Evolutionary conservation across 495 filamentous ascomycete genomes (phyloP).

Genomic region (Mytilinidion resinicola): DNA sequence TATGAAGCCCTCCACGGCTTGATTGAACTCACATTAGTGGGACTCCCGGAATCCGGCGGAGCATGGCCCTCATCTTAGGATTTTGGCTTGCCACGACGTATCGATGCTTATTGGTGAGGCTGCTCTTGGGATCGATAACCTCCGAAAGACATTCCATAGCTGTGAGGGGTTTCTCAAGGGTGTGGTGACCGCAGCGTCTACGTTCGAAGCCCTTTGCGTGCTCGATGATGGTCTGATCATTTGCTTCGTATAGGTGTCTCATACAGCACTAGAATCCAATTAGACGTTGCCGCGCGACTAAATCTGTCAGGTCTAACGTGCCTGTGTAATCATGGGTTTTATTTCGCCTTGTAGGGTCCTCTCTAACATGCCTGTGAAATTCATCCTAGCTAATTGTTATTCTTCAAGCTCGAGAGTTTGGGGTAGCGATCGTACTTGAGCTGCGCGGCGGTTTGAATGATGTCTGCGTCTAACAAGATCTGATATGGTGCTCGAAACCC

Average conservation of each 20-base stretch:
- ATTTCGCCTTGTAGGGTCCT: constrained; percentile 70
- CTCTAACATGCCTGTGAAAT: constrained; percentile 62
- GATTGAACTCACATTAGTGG: constrained; percentile 54
- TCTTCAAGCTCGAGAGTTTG: not conserved
- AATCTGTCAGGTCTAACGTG: constrained; percentile 38
- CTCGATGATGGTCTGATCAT: constrained; percentile 54
- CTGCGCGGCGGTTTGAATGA: not conserved
- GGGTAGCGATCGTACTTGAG: not conserved
- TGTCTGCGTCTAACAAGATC: constrained; percentile 48
- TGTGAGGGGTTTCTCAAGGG: constrained; percentile 66
- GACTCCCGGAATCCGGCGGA: constrained; percentile 62
- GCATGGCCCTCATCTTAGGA: constrained; percentile 46
- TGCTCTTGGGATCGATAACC: constrained; percentile 67
- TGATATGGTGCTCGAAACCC: constrained; percentile 92
- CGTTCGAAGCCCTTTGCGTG: constrained; percentile 71
- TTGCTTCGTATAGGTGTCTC: constrained; percentile 65
- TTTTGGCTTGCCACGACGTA: constrained; percentile 83
- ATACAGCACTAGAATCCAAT: constrained; percentile 40
- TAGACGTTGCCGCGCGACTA: constrained; percentile 27
- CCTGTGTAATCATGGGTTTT: constrained; percentile 53
- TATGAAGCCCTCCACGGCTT: not conserved
- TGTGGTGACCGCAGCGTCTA: constrained; percentile 83
- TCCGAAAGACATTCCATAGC: constrained; percentile 71
- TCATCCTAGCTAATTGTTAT: constrained; percentile 56
- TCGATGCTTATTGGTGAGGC: constrained; percentile 74